A percentile compares a stretch with the other conserved stretches of the same genome.
Conservation (phyloP, 192 early-diverging fungal species). For the Coemansia sp. region DNA sequence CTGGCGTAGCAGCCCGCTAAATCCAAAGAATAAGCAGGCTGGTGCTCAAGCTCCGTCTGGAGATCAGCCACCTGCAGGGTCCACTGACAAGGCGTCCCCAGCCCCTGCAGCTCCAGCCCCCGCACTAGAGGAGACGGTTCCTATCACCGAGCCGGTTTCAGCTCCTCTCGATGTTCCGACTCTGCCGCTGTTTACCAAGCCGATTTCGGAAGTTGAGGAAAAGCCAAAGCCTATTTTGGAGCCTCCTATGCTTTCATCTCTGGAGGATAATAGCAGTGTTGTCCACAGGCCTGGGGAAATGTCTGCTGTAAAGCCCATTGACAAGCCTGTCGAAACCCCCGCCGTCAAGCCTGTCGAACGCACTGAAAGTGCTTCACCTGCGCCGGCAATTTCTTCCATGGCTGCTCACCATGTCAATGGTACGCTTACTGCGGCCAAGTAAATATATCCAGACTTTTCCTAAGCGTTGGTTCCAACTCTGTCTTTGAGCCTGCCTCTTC, state of each 20-base stretch:
- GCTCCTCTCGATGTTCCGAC: background rate
- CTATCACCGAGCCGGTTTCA: conserved; percentile 5
- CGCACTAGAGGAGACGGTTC: conserved; percentile 1
- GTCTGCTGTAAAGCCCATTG: background rate
- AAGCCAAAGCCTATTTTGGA: background rate
- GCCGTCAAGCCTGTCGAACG: background rate
- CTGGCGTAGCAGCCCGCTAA: conserved; percentile 45
- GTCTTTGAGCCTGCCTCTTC: background rate
- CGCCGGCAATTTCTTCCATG: conserved; percentile 30
- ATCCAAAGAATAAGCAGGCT: conserved; percentile 40
- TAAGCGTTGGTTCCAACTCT: background rate
- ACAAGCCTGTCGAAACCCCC: background rate
- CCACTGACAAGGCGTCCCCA: conserved; percentile 1
- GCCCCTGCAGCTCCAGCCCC: background rate
- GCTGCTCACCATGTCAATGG: conserved; percentile 31
- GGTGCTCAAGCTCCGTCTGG: background rate
- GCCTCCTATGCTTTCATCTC: background rate
- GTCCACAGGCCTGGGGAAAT: background rate
- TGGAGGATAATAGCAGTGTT: background rate
- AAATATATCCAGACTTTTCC: conserved; percentile 2
- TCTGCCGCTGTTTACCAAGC: background rate
- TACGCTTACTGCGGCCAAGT: conserved; percentile 26
- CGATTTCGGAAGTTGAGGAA: background rate
- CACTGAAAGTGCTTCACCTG: background rate
- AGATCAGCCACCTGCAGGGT: conserved; percentile 3